phyloP scores from a whole-genome alignment of 306 rosid species.

The Vigna radiata region DNA sequence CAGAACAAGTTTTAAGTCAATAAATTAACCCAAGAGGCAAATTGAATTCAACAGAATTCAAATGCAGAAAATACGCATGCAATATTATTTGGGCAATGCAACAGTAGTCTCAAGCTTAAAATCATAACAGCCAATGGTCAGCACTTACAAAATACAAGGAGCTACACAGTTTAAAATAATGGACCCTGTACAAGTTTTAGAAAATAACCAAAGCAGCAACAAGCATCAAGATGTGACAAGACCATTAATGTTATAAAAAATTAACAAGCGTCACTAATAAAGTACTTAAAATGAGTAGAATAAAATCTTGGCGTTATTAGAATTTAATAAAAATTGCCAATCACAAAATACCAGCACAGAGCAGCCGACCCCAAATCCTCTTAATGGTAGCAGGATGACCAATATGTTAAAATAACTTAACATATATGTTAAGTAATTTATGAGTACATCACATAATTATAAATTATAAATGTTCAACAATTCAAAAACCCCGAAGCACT shows the following conservation, averaged over 20 bases:
- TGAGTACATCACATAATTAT: neutral
- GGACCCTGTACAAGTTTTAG: conserved; percentile 9
- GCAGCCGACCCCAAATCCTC: neutral
- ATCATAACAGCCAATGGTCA: neutral
- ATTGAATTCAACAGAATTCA: conserved; percentile 35
- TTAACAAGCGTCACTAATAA: neutral
- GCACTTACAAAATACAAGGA: conserved; percentile 25
- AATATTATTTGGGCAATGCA: neutral
- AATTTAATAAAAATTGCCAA: conserved; percentile 1
- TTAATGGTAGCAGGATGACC: neutral
- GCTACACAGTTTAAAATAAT: conserved; percentile 1
- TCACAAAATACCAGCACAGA: neutral
- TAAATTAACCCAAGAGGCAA: conserved; percentile 14
- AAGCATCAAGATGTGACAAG: neutral
- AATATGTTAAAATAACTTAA: neutral
- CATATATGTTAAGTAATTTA: neutral
- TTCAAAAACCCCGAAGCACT: neutral
- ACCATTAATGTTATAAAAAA: conserved; percentile 1
- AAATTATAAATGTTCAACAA: neutral
- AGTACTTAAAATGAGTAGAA: neutral
- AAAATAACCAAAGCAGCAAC: conserved; percentile 6
- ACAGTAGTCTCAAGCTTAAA: neutral
- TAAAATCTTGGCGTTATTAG: neutral
- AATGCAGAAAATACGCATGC: conserved; percentile 12
- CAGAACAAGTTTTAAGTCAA: conserved; percentile 12